Evolutionary conservation across 23 red algal genomes (phyloP).

Genomic region (Gracilaria caudata): DNA sequence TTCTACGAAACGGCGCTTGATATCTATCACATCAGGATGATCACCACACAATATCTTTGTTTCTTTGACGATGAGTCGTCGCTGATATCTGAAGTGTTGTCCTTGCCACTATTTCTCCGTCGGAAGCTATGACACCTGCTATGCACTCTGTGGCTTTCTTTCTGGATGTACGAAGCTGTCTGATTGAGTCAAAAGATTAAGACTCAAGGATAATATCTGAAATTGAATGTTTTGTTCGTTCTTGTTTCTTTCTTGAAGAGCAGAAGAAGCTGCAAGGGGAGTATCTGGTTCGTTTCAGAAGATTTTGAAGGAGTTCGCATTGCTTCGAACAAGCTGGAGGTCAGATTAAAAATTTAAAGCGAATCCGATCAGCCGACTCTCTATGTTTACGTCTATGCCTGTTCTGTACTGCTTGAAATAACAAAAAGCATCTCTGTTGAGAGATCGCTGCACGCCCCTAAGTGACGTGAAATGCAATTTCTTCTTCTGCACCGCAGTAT

Average conservation of each 20-base stretch:
- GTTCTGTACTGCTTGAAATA: neutral
- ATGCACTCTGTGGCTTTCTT: neutral
- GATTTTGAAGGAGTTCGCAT: neutral
- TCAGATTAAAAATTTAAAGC: neutral
- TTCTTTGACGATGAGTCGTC: neutral
- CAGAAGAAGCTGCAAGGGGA: neutral
- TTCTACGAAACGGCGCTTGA: neutral
- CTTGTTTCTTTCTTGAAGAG: neutral
- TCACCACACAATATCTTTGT: neutral
- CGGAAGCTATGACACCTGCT: neutral
- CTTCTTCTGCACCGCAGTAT: too few relatives aligned
- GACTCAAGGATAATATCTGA: neutral
- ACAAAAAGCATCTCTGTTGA: neutral
- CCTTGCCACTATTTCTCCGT: neutral
- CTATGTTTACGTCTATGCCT: neutral
- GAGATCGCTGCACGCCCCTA: too few relatives aligned
- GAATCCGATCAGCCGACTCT: neutral
- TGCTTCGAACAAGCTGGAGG: neutral
- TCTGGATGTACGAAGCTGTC: neutral
- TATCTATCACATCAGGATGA: neutral
- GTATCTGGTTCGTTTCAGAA: neutral
- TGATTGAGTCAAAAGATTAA: neutral
- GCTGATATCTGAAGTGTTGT: constrained; percentile 2
- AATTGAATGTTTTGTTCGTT: neutral
- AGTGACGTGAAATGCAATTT: too few relatives aligned